Evolutionary conservation across 257 asterid species (phyloP).

Genomic region (Rauvolfia tetraphylla): DNA sequence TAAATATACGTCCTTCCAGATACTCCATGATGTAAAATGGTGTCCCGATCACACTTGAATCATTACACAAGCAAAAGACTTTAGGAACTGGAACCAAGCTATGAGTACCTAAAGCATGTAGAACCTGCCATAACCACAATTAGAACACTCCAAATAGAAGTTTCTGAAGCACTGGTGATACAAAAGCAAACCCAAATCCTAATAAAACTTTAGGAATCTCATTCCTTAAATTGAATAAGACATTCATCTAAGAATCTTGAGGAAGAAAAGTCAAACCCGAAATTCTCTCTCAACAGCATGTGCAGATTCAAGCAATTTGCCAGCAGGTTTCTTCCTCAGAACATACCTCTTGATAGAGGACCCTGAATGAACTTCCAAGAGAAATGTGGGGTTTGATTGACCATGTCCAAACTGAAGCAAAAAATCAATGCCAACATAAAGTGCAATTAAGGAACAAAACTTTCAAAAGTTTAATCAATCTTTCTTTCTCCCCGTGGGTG

Average conservation of each 20-base stretch:
- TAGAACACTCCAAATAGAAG: constrained; percentile 5
- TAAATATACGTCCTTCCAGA: constrained; percentile 85
- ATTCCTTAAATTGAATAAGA: background rate
- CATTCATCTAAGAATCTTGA: constrained; percentile 6
- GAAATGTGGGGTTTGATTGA: constrained; percentile 92
- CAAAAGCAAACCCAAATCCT: background rate
- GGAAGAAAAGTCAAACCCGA: constrained; percentile 43
- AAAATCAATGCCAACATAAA: constrained; percentile 5
- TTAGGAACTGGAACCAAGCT: constrained; percentile 88
- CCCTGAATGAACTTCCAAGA: constrained; percentile 67
- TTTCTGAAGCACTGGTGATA: background rate
- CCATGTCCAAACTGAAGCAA: constrained; percentile 88
- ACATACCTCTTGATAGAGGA: constrained; percentile 56
- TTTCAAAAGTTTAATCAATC: background rate
- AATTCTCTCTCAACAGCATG: constrained; percentile 97
- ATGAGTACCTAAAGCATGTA: constrained; percentile 71
- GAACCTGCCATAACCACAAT: constrained; percentile 53
- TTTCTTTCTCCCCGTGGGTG: background rate
- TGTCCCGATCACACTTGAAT: constrained; percentile 79
- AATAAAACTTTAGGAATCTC: background rate
- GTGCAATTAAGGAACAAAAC: background rate
- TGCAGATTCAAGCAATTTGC: constrained; percentile 79
- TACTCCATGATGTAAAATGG: constrained; percentile 97
- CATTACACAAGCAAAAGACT: constrained; percentile 82
- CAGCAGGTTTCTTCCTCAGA: constrained; percentile 88